phyloP scores from a whole-genome alignment of 768 basidiomycete species.

The Lepiota brunneoincarnata region DNA sequence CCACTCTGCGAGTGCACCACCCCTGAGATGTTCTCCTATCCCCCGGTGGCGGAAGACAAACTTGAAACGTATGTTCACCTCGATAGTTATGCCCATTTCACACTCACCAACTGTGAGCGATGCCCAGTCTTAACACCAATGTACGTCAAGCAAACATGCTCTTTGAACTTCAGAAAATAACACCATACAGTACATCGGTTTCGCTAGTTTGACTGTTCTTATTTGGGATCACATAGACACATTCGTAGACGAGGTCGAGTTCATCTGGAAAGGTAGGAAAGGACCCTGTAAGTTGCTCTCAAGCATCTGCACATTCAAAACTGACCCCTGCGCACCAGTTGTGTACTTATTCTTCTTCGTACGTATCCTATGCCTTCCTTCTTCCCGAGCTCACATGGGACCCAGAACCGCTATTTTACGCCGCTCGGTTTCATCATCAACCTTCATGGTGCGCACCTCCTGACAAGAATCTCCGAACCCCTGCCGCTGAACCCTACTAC shows the following conservation, averaged over 20 bases:
- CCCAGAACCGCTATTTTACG: conserved; percentile 62
- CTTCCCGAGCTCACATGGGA: neutral
- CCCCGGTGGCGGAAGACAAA: neutral
- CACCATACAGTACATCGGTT: conserved; percentile 43
- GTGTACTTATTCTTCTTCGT: conserved; percentile 43
- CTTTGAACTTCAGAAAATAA: neutral
- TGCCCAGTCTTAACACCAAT: conserved; percentile 2
- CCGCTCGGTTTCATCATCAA: conserved; percentile 63
- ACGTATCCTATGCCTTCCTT: conserved; percentile 11
- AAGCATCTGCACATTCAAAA: neutral
- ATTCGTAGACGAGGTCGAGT: conserved; percentile 48
- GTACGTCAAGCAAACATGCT: neutral
- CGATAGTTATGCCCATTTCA: neutral
- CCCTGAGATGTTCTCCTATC: neutral
- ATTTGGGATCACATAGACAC: conserved; percentile 59
- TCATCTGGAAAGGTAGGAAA: conserved; percentile 51
- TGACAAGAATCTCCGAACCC: neutral
- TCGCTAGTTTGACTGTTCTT: conserved; percentile 48
- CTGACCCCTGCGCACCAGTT: conserved; percentile 22
- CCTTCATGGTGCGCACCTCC: conserved; percentile 34
- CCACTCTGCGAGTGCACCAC: neutral
- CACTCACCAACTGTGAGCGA: neutral
- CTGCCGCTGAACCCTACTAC: neutral
- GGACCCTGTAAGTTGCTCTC: conserved; percentile 34
- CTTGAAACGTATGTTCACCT: neutral